These are phyloP conservation scores for Pseudopyrenochaeta lycopersici DNA, from an alignment of 2,329 filamentous ascomycete species.

Conservation along the genomic window DNA sequence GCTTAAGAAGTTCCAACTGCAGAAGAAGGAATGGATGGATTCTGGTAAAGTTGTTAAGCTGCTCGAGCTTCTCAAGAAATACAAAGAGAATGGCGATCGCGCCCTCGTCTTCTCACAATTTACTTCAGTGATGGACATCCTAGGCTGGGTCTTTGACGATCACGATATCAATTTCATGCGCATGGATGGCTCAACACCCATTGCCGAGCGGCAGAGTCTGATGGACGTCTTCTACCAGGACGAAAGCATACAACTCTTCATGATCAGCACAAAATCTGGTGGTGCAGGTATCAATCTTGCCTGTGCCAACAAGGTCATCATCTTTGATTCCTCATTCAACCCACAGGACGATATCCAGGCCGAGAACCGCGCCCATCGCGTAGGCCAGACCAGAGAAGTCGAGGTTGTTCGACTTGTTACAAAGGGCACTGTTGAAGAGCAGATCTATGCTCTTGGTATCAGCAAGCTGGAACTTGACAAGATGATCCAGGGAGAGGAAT, in stretches of 20 bases:
- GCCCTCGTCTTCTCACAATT: conserved; percentile 94
- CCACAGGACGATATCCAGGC: conserved; percentile 98
- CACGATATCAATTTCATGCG: conserved; percentile 79
- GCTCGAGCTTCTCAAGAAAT: conserved; percentile 75
- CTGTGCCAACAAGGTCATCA: conserved; percentile 95
- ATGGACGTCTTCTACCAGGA: conserved; percentile 87
- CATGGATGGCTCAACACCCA: conserved; percentile 85
- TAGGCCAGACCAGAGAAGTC: conserved; percentile 89
- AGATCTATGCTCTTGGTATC: conserved; percentile 88
- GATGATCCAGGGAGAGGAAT: conserved; percentile 70
- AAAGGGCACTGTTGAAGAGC: conserved; percentile 85
- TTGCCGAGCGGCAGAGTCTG: conserved; percentile 83
- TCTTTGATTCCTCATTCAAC: conserved; percentile 97
- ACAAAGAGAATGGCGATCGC: conserved; percentile 82
- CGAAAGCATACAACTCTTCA: conserved; percentile 82
- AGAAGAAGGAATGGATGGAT: conserved; percentile 71
- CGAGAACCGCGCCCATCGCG: conserved; percentile 93
- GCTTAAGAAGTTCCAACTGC: conserved; percentile 65
- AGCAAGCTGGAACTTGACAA: conserved; percentile 92
- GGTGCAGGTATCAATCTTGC: conserved; percentile 98
- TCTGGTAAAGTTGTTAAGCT: conserved; percentile 88
- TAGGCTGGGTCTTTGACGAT: conserved; percentile 81
- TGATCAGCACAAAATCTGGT: conserved; percentile 91
- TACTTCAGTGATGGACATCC: conserved; percentile 87
- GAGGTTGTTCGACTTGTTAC: conserved; percentile 89